Evolutionary conservation across 306 rosid species (phyloP).

Genomic region (Vigna angularis): DNA sequence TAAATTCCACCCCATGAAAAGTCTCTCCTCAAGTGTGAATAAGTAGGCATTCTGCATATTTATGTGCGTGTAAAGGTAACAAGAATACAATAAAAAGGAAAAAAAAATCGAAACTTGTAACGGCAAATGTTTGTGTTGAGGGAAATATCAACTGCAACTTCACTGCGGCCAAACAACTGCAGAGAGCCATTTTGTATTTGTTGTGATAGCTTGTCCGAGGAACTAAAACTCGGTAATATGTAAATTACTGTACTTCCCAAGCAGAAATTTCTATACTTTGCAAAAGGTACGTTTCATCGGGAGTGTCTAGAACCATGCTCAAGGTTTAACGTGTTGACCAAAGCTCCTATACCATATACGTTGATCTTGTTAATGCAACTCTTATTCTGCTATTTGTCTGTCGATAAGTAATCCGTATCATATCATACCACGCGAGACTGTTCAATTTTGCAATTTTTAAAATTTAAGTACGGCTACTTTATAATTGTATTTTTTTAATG

Average conservation of each 20-base stretch:
- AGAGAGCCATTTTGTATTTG: constrained; percentile 59
- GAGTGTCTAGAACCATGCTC: constrained; percentile 16
- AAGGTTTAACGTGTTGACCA: neutral
- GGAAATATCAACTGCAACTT: constrained; percentile 52
- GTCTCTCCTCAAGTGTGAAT: constrained; percentile 64
- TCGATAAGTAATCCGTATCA: no score
- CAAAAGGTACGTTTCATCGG: neutral
- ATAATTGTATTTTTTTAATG: no score
- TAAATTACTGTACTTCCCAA: constrained; percentile 35
- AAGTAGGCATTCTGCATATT: constrained; percentile 48
- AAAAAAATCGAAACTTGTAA: constrained; percentile 39
- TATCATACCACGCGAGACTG: no score
- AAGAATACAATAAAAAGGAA: constrained; percentile 24
- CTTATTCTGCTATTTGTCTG: no score
- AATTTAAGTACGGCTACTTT: no score
- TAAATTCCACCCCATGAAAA: constrained; percentile 78
- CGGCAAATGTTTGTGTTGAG: constrained; percentile 42
- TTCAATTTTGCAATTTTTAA: no score
- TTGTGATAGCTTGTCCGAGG: constrained; percentile 45
- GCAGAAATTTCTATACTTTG: constrained; percentile 5
- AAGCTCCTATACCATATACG: no score
- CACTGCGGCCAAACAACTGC: constrained; percentile 59
- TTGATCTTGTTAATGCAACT: no score
- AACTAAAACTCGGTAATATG: constrained; percentile 41
- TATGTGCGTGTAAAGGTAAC: constrained; percentile 43